Conservation (phyloP, 176 grass and related monocot species). For the Cocos nucifera region DNA sequence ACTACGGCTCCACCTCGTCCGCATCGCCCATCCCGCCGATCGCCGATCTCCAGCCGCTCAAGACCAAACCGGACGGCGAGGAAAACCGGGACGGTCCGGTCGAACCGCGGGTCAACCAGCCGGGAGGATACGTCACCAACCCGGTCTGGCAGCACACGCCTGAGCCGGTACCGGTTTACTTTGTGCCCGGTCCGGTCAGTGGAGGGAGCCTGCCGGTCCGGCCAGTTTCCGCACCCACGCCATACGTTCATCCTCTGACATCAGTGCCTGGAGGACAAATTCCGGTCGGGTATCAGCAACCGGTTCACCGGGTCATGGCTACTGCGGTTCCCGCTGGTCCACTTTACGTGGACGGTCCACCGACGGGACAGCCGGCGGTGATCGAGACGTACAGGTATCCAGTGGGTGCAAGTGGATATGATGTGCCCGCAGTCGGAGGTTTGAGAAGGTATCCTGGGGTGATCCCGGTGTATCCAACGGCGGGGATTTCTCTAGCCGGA, state of each 20-base stretch:
- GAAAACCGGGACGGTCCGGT: background rate
- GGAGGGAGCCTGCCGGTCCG: constrained; percentile 2
- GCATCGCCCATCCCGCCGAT: background rate
- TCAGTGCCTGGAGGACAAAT: background rate
- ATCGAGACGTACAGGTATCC: too few relatives aligned
- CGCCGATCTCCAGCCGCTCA: background rate
- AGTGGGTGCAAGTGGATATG: too few relatives aligned
- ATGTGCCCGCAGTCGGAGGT: background rate
- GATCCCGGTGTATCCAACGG: constrained; percentile 3
- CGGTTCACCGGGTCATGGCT: background rate
- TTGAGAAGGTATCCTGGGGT: background rate
- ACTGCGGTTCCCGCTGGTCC: background rate
- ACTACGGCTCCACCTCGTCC: background rate
- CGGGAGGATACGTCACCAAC: background rate
- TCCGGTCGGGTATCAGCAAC: constrained; percentile 1
- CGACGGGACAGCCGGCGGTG: background rate
- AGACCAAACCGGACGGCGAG: constrained; percentile 1
- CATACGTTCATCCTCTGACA: background rate
- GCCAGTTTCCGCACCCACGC: background rate
- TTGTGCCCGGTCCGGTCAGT: background rate
- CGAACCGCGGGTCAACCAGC: background rate
- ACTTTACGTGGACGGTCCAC: background rate
- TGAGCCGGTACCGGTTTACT: constrained; percentile 3
- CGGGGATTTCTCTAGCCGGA: background rate
- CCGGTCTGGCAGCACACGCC: background rate